Evolutionary conservation across 257 asterid genomes (phyloP).

Genomic region (Capsicum baccatum): DNA sequence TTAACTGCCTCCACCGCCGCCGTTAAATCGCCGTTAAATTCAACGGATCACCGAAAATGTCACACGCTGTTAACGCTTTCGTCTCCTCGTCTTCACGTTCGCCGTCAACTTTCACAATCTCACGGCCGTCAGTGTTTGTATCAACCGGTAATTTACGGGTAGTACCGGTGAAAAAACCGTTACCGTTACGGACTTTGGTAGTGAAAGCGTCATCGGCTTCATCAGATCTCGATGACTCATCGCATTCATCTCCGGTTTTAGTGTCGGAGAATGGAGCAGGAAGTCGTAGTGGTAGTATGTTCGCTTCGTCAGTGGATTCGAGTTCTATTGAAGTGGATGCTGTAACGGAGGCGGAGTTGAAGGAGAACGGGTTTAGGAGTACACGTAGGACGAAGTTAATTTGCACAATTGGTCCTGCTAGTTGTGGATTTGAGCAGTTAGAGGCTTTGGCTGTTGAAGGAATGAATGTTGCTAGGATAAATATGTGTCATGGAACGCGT

Average conservation of each 20-base stretch:
- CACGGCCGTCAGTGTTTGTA: slow-evolving; percentile 36
- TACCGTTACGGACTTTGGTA: slow-evolving; percentile 21
- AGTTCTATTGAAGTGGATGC: slow-evolving; percentile 85
- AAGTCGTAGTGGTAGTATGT: background rate
- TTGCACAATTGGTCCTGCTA: slow-evolving; percentile 88
- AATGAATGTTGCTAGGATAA: slow-evolving; percentile 93
- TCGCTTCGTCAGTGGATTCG: slow-evolving; percentile 47
- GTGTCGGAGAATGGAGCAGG: slow-evolving; percentile 42
- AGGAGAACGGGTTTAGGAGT: slow-evolving; percentile 98
- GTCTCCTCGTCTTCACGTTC: slow-evolving; percentile 39
- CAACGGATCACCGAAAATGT: slow-evolving; percentile 20
- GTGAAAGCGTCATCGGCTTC: slow-evolving; percentile 30
- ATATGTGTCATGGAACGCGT: slow-evolving; percentile 98
- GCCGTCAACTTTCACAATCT: slow-evolving; percentile 26
- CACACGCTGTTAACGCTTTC: slow-evolving; percentile 45
- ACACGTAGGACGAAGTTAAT: slow-evolving; percentile 92
- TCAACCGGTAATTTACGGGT: slow-evolving; percentile 33
- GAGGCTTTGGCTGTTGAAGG: slow-evolving; percentile 98
- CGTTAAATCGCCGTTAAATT: too few species aligned
- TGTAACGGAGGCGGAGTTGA: slow-evolving; percentile 92
- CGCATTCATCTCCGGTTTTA: slow-evolving; percentile 31
- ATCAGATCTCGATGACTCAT: slow-evolving; percentile 39
- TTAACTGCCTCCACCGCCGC: background rate
- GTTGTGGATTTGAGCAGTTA: slow-evolving; percentile 83
- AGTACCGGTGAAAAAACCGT: slow-evolving; percentile 26